Conservation (phyloP, 2,329 filamentous ascomycete genomes). For the Samsoniella hepiali region DNA sequence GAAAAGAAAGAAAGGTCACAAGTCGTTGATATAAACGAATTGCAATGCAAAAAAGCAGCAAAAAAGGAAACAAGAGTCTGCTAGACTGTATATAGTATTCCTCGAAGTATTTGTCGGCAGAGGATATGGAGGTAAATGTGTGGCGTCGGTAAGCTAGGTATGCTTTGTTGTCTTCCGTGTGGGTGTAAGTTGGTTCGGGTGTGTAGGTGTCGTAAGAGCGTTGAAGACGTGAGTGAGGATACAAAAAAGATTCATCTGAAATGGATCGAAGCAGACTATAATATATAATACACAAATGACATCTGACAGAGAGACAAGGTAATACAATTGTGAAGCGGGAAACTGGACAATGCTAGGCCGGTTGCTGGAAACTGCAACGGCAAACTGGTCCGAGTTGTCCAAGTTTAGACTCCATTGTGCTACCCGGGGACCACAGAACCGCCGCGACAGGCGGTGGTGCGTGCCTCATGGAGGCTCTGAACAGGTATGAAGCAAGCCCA, state of each 20-base stretch:
- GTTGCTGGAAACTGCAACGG: conserved; percentile 1
- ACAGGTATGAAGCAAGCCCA: conserved; percentile 4
- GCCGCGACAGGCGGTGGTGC: background rate
- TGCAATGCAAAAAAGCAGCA: background rate
- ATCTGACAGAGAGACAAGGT: conserved; percentile 3
- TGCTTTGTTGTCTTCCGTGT: background rate
- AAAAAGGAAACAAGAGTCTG: background rate
- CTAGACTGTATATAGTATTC: background rate
- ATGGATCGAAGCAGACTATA: conserved; percentile 5
- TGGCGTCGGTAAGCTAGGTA: background rate
- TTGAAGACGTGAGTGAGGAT: background rate
- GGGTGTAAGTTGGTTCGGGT: background rate
- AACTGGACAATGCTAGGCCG: background rate
- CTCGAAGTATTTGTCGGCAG: background rate
- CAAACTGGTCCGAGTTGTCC: conserved; percentile 11
- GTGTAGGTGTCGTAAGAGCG: background rate
- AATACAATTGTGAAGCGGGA: conserved; percentile 6
- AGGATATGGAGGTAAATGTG: background rate
- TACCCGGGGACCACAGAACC: background rate
- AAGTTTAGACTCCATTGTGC: conserved; percentile 12
- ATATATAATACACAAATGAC: conserved; percentile 14
- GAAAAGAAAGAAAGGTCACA: background rate
- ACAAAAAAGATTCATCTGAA: background rate
- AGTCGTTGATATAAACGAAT: background rate
- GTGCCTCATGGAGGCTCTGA: background rate